Evolutionary conservation across 2,329 filamentous ascomycete genomes (phyloP).

Genomic region (Tolypocladium tundrense): DNA sequence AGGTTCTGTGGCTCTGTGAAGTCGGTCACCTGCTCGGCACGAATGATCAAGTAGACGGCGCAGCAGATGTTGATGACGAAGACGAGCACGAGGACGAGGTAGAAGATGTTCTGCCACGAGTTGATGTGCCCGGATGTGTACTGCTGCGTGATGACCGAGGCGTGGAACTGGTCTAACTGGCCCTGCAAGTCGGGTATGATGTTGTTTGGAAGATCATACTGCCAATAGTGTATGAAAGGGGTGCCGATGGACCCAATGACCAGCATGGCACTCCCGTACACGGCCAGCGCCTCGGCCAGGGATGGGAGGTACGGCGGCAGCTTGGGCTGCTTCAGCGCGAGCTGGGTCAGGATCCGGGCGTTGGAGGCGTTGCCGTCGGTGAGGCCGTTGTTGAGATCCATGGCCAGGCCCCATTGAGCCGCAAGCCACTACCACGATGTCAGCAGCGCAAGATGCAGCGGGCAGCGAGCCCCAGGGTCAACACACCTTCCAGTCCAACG

Average conservation of each 20-base stretch:
- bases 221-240: constrained; percentile 50
- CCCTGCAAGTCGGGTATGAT: constrained; percentile 30
- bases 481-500: constrained; percentile 38
- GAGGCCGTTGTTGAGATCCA: constrained; percentile 47
- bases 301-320: constrained; percentile 49
- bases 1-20: constrained; percentile 70
- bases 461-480: rapidly evolving
- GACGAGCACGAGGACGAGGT: constrained; percentile 52
- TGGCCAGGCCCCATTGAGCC: constrained; percentile 40
- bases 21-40: constrained; percentile 58
- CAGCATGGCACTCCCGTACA: constrained; percentile 57
- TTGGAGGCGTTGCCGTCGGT: constrained; percentile 47
- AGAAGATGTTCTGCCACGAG: constrained; percentile 56
- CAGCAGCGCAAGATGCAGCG: neutral
- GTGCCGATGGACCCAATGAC: constrained; percentile 48
- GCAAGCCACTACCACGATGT: constrained; percentile 30
- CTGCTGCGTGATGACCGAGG: constrained; percentile 51
- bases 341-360: constrained; percentile 43
- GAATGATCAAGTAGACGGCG: constrained; percentile 47
- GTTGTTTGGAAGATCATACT: constrained; percentile 21
- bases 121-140: constrained; percentile 58
- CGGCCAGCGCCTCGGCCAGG: constrained; percentile 63
- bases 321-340: constrained; percentile 28
- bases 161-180: constrained; percentile 49
- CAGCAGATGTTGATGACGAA: constrained; percentile 59